Percentiles rank a stretch among this genome's conserved stretches.
Evolutionary conservation across 2,329 filamentous ascomycete species (phyloP).

Genomic region (Drechslerella coelobrocha): DNA sequence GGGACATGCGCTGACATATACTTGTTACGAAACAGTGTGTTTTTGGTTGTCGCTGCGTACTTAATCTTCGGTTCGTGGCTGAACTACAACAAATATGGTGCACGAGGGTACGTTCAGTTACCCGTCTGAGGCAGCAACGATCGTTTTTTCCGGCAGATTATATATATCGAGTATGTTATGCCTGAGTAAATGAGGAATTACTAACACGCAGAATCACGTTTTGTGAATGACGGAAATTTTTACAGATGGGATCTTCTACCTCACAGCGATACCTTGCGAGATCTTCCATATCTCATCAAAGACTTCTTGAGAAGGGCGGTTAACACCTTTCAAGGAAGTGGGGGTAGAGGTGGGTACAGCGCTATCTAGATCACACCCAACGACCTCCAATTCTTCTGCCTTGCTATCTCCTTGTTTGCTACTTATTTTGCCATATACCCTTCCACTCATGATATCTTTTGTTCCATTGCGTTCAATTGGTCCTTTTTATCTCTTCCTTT

Average conservation of each 20-base stretch:
- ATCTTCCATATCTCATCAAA: constrained; percentile 88
- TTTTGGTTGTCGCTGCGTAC: constrained; percentile 84
- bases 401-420: constrained; percentile 14
- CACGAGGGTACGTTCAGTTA: constrained; percentile 64
- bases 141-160: constrained; percentile 23
- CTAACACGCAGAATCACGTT: constrained; percentile 48
- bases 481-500: constrained; percentile 22
- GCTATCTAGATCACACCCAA: constrained; percentile 70
- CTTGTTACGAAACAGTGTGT: constrained; percentile 66
- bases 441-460: constrained; percentile 15
- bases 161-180: constrained; percentile 46
- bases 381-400: constrained; percentile 5
- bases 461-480: constrained; percentile 7
- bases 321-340: constrained; percentile 78
- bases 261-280: constrained; percentile 88
- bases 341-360: constrained; percentile 87
- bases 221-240: constrained; percentile 34
- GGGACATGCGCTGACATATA: constrained; percentile 1
- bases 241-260: constrained; percentile 85
- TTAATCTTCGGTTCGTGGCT: constrained; percentile 98
- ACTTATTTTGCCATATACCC: constrained; percentile 36
- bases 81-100: constrained; percentile 97
- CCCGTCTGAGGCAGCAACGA: constrained; percentile 43
- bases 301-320: constrained; percentile 83
- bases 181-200: constrained; percentile 30